Percentiles rank a stretch among this genome's conserved stretches.
These are phyloP conservation scores for Ascomycota sp. DNA, from an alignment of 2,329 filamentous ascomycete species.

Conservation along the genomic window DNA sequence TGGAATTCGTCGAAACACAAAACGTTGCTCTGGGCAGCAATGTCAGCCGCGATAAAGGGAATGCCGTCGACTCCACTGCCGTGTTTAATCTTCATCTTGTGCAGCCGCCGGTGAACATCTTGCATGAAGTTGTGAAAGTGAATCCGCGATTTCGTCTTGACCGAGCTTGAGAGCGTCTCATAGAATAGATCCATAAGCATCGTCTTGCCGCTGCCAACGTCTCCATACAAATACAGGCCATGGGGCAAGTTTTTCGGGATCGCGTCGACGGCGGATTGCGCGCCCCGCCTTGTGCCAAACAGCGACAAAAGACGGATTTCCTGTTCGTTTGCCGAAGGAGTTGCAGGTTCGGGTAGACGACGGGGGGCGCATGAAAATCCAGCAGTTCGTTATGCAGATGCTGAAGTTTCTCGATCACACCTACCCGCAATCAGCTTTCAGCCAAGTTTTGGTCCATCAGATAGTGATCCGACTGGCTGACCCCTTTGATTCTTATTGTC, in stretches of 20 bases:
- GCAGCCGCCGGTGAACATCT: conserved; percentile 77
- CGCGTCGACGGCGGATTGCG: conserved; percentile 18
- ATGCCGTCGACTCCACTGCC: conserved; percentile 80
- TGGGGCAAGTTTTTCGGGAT: conserved; percentile 62
- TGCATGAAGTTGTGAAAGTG: conserved; percentile 99
- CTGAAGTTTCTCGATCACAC: conserved; percentile 76
- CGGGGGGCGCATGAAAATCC: conserved; percentile 50
- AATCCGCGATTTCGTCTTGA: conserved; percentile 71
- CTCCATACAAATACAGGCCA: conserved; percentile 85
- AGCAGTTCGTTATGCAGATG: conserved; percentile 69
- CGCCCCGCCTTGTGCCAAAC: conserved; percentile 31
- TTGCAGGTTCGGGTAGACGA: conserved; percentile 60
- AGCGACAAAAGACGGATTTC: conserved; percentile 21
- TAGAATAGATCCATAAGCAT: conserved; percentile 99
- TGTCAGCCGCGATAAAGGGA: conserved; percentile 84
- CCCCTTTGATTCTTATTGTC: conserved; percentile 86
- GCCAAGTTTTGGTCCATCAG: neutral
- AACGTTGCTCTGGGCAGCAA: conserved; percentile 67
- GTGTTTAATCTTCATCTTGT: conserved; percentile 73
- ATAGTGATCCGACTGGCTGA: conserved; percentile 21
- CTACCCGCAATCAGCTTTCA: conserved; percentile 24
- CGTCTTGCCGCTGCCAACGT: conserved; percentile 94
- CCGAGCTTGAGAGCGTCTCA: conserved; percentile 66
- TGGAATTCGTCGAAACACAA: conserved; percentile 98
- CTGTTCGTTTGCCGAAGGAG: conserved; percentile 35